These are phyloP conservation scores for Lasiosphaeria hispida DNA, from an alignment of 495 filamentous ascomycete genomes.

Conservation along the genomic window DNA sequence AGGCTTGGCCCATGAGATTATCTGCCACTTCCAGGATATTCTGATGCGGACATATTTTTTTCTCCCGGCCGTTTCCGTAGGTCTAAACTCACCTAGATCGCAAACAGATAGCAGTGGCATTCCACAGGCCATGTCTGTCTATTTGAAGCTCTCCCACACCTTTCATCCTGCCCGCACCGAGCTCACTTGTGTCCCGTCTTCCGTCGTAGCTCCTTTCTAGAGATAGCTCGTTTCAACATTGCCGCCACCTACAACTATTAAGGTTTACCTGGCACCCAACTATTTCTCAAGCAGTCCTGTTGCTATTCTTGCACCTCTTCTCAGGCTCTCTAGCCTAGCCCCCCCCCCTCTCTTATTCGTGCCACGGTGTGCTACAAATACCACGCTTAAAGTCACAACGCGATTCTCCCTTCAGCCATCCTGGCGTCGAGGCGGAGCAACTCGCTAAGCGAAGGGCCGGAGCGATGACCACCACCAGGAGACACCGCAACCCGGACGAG, in stretches of 20 bases:
- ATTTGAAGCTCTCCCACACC: slow-evolving; percentile 8
- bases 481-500: slow-evolving; percentile 52
- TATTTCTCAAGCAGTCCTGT: background rate
- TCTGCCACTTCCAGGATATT: background rate
- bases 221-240: background rate
- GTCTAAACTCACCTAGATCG: background rate
- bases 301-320: too few relatives aligned
- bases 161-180: too few relatives aligned
- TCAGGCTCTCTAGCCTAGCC: too few relatives aligned
- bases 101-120: background rate
- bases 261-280: background rate
- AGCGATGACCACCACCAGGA: slow-evolving; percentile 46
- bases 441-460: slow-evolving; percentile 1
- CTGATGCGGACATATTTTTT: slow-evolving; percentile 3
- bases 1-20: background rate
- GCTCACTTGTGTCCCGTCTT: background rate
- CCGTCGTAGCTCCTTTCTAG: background rate
- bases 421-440: too few relatives aligned
- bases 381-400: too few relatives aligned
- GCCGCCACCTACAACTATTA: background rate
- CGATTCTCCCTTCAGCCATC: background rate
- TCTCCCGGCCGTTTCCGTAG: slow-evolving; percentile 11
- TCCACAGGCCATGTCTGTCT: background rate
- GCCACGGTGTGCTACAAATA: too few relatives aligned
- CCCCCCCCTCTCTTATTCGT: too few relatives aligned